Evolutionary conservation across 352 stramenopile species (phyloP).

Genomic region (Phytophthora uliginosa): DNA sequence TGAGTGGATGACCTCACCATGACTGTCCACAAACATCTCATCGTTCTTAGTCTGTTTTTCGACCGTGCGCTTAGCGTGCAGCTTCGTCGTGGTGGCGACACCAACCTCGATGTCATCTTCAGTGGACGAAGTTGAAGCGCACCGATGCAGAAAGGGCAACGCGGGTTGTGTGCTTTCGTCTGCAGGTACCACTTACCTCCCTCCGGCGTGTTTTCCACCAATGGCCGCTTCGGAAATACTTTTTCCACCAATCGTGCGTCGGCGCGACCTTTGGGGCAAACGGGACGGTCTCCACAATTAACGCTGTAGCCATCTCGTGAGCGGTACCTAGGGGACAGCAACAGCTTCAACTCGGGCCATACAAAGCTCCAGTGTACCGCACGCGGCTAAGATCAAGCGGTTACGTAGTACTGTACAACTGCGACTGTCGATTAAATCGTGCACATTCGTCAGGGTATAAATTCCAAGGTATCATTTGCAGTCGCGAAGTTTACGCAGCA

Average conservation of each 20-base stretch:
- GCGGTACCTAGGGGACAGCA: constrained; percentile 8
- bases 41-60: background rate
- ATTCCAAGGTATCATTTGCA: too few relatives aligned
- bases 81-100: background rate
- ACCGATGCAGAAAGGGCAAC: constrained; percentile 17
- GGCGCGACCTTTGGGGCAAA: constrained; percentile 30
- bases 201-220: constrained; percentile 7
- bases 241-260: constrained; percentile 20
- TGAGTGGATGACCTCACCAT: background rate
- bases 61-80: background rate
- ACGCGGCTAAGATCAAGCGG: background rate
- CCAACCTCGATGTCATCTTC: background rate
- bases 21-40: background rate
- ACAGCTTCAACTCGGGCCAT: background rate
- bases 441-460: too few relatives aligned
- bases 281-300: constrained; percentile 5
- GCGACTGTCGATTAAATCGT: too few relatives aligned
- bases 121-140: constrained; percentile 9
- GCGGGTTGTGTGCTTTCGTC: constrained; percentile 8
- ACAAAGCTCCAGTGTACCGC: constrained; percentile 4
- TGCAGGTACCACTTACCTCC: constrained; percentile 5
- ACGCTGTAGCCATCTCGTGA: constrained; percentile 11
- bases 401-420: too few relatives aligned
- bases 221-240: background rate
- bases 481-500: too few relatives aligned